Evolutionary conservation across 106 monocot genomes (phyloP), one percentile per base, ranked within the genome.

Genomic region (Platanthera guangdongensis): DNA sequence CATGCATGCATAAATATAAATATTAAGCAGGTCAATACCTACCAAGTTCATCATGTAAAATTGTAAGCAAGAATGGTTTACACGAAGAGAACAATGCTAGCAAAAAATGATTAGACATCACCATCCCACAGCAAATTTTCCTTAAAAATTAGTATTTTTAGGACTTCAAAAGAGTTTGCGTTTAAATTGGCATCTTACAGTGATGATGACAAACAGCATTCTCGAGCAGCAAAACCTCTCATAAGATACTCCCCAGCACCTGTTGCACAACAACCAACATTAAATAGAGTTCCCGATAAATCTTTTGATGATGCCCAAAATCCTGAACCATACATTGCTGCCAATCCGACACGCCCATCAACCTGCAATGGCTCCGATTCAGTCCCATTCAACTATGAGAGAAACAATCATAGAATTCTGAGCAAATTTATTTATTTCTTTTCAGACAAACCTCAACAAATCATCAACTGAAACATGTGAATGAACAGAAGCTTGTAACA

Each of bases 301-400:
- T 84, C 97, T 86, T 77, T 97, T 57, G 84, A 86, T 78, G 96
- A 88, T 75, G 97, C 97, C 97, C 97, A 97, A 79, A 89, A 97
- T 0, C 97, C 97, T 22, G 91, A 87, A 73, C 97, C 97, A 83
- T 91, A 97, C 84, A 85, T 91, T 19, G 91, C 97, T 47, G 94
- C 97, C 85, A 97, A 83, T 60, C 97, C 97, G 57, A 97, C 76
- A n/a, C 97, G 97, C 8, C 97, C 97, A 86, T 97, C 91, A 63
- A 97, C 83, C 97, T 94, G 69, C 71, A 64, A 52, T 15, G 4
- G 50, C 8, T 9, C 8, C 12, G 10, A 47, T 46, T 70, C 11
- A 70, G 15, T 70, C 9, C 4, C 65, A 32, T 12, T 4, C 30
- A 65, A 65, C 18, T 65, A 65, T 32, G 65, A 65, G 59, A 60